A percentile compares a stretch with the other conserved stretches of the same genome.
Evolutionary conservation across 2,329 filamentous ascomycete species (phyloP).

Genomic region (Pseudogymnoascus sp.): DNA sequence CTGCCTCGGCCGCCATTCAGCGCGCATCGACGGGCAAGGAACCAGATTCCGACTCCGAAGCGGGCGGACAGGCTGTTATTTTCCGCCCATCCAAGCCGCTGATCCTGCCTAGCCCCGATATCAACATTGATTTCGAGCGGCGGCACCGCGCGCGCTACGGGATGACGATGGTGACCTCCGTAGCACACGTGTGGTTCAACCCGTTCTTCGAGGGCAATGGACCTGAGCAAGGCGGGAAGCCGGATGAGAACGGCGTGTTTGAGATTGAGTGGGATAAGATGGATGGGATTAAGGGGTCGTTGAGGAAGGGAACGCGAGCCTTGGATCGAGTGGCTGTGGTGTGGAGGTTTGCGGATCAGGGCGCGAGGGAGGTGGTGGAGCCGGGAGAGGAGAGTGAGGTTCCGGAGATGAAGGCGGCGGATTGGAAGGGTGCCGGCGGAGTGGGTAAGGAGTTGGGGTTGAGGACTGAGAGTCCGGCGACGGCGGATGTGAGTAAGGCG

Average conservation of each 20-base stretch:
- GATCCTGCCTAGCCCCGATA: constrained; percentile 69
- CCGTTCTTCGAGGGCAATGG: constrained; percentile 80
- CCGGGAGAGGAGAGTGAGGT: constrained; percentile 61
- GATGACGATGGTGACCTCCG: constrained; percentile 81
- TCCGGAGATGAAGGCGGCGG: constrained; percentile 57
- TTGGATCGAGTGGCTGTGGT: constrained; percentile 79
- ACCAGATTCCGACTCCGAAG: constrained; percentile 31
- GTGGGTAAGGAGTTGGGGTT: constrained; percentile 61
- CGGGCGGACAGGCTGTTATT: constrained; percentile 65
- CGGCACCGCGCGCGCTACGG: constrained; percentile 73
- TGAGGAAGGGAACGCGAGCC: constrained; percentile 70
- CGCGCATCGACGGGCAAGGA: constrained; percentile 27
- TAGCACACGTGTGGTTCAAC: constrained; percentile 97
- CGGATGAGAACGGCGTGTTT: constrained; percentile 63
- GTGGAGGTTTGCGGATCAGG: constrained; percentile 50
- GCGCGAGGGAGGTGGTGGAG: constrained; percentile 40
- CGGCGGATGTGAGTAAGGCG: constrained; percentile 61
- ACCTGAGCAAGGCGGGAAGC: constrained; percentile 56
- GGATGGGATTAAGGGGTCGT: constrained; percentile 91
- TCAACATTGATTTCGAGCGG: constrained; percentile 85
- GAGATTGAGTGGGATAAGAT: constrained; percentile 68
- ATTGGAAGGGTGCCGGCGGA: constrained; percentile 61
- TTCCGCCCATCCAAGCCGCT: constrained; percentile 65
- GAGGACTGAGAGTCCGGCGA: constrained; percentile 55
- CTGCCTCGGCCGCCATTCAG: background rate